Conservation (phyloP, 305 asterid species). For the Plantago rigida region DNA sequence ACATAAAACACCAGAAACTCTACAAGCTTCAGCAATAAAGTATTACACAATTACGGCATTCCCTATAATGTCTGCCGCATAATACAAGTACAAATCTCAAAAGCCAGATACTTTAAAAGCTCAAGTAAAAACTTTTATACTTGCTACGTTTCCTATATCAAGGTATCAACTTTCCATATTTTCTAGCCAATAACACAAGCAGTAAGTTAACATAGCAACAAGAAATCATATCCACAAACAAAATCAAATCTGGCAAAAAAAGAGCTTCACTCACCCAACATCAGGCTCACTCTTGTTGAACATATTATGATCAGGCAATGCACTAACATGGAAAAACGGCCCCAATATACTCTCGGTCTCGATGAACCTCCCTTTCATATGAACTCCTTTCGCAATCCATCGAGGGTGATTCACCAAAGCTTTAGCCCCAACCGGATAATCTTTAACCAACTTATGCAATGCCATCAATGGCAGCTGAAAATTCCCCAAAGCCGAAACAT, state of each 20-base stretch:
- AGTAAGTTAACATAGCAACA: neutral
- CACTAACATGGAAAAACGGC: constrained; percentile 93
- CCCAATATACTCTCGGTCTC: constrained; percentile 96
- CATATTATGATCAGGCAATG: constrained; percentile 69
- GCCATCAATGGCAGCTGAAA: constrained; percentile 93
- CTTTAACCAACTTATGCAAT: constrained; percentile 46
- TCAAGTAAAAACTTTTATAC: neutral
- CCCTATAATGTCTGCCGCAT: no score
- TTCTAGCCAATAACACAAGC: neutral
- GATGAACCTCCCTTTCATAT: constrained; percentile 84
- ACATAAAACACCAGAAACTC: neutral
- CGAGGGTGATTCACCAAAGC: constrained; percentile 81
- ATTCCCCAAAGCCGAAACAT: constrained; percentile 77
- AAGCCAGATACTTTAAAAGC: neutral
- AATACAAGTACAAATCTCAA: no score
- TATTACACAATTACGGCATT: neutral
- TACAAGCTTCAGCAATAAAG: neutral
- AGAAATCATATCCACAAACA: neutral
- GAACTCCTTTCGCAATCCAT: constrained; percentile 79
- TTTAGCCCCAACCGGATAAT: constrained; percentile 71
- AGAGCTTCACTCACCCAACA: constrained; percentile 60
- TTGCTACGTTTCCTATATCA: neutral
- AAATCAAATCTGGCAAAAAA: constrained; percentile 7
- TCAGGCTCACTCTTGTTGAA: constrained; percentile 89
- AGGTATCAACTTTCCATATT: neutral